Evolutionary conservation across 495 filamentous ascomycete species (phyloP).

Genomic region (Talaromyces liani): DNA sequence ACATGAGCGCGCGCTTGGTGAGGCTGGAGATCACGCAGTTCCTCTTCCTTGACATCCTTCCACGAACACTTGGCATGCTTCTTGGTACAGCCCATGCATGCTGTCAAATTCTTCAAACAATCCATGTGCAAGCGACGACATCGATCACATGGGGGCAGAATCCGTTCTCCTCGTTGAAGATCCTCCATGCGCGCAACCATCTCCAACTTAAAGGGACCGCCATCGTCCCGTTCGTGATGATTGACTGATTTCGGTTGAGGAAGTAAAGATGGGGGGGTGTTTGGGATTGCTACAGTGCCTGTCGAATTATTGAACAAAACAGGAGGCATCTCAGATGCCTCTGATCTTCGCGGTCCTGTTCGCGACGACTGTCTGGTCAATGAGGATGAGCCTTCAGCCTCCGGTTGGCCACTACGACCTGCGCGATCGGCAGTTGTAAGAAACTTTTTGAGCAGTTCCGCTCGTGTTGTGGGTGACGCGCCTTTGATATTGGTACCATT

Average conservation of each 20-base stretch:
- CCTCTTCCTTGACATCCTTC: conserved; percentile 67
- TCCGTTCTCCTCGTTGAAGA: conserved; percentile 59
- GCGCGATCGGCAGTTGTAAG: conserved; percentile 48
- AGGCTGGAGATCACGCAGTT: conserved; percentile 38
- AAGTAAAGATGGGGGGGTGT: conserved; percentile 41
- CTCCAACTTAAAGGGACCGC: conserved; percentile 53
- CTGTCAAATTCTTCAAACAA: conserved; percentile 77
- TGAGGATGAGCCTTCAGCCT: conserved; percentile 20
- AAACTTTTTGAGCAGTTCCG: conserved; percentile 50
- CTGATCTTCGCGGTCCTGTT: conserved; percentile 28
- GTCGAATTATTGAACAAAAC: conserved; percentile 27
- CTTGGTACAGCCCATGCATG: conserved; percentile 80
- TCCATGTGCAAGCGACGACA: conserved; percentile 73
- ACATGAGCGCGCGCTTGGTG: background rate
- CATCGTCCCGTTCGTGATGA: conserved; percentile 48
- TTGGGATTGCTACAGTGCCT: conserved; percentile 42
- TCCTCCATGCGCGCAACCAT: conserved; percentile 73
- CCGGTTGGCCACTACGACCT: conserved; percentile 22
- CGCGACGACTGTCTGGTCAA: conserved; percentile 19
- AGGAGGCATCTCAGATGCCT: conserved; percentile 25
- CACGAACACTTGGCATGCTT: conserved; percentile 83
- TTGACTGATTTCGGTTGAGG: conserved; percentile 40
- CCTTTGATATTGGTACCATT: conserved; percentile 45
- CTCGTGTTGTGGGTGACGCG: conserved; percentile 44
- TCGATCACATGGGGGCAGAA: conserved; percentile 74